Conservation (phyloP, 192 early-diverging fungal genomes). For the Coemansia sp. region DNA sequence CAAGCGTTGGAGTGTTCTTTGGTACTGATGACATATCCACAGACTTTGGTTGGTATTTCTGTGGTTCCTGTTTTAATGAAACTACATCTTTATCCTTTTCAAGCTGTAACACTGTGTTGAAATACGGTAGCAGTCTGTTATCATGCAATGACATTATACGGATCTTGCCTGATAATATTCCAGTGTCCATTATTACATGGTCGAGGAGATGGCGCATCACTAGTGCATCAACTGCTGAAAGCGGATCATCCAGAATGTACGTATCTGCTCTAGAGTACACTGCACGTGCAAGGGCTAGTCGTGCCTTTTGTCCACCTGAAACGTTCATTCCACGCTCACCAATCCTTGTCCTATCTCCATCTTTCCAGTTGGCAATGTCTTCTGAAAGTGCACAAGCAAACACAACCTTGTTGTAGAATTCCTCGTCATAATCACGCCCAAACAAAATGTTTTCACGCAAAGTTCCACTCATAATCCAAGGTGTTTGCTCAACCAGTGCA, state of each 20-base stretch:
- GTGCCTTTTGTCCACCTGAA: slow-evolving; percentile 82
- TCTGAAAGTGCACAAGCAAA: slow-evolving; percentile 58
- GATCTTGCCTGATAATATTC: slow-evolving; percentile 68
- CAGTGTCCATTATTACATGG: slow-evolving; percentile 54
- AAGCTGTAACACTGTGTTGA: slow-evolving; percentile 69
- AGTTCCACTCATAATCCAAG: too few species aligned
- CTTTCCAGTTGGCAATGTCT: slow-evolving; percentile 62
- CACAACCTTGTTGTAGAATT: slow-evolving; percentile 56
- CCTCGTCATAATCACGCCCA: too few species aligned
- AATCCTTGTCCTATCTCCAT: slow-evolving; percentile 46
- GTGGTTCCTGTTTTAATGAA: slow-evolving; percentile 11
- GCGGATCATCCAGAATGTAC: slow-evolving; percentile 80
- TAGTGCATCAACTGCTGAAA: slow-evolving; percentile 82
- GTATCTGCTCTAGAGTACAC: slow-evolving; percentile 76
- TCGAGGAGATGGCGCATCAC: slow-evolving; percentile 71
- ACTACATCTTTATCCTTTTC: slow-evolving; percentile 57
- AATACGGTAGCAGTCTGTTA: slow-evolving; percentile 71
- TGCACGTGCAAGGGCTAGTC: slow-evolving; percentile 77
- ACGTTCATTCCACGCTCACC: slow-evolving; percentile 56
- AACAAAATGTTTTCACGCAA: too few species aligned
- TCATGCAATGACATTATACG: slow-evolving; percentile 84
- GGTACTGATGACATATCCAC: not conserved
- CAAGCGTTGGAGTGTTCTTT: not conserved
- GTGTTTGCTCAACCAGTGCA: too few species aligned
- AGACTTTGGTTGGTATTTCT: slow-evolving; percentile 3